Evolutionary conservation across 129 eudicot genomes (phyloP).

Genomic region (Artemisia tridentata): DNA sequence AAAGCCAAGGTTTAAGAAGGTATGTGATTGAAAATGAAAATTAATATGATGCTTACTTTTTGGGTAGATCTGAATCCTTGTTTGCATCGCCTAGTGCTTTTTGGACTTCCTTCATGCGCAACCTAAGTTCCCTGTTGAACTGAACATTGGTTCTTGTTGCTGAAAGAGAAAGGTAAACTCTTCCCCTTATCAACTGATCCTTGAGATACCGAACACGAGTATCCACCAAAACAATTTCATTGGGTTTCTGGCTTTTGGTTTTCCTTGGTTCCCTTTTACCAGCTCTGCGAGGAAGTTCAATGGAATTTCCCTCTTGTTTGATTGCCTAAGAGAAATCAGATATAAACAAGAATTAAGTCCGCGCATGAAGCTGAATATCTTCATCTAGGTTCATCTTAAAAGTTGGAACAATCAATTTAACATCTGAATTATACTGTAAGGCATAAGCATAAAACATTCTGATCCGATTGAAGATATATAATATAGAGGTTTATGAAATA

Average conservation of each 20-base stretch:
- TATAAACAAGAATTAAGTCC: slow-evolving; percentile 15
- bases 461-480: background rate
- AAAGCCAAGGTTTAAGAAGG: background rate
- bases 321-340: slow-evolving; percentile 36
- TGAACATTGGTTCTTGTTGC: slow-evolving; percentile 76
- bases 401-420: background rate
- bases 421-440: background rate
- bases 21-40: background rate
- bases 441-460: background rate
- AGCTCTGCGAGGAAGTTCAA: slow-evolving; percentile 31
- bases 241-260: slow-evolving; percentile 45
- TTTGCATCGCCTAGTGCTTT: slow-evolving; percentile 85
- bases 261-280: slow-evolving; percentile 35
- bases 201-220: slow-evolving; percentile 73
- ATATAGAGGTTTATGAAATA: background rate
- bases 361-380: background rate
- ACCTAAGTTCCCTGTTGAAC: slow-evolving; percentile 78
- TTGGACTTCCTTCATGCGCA: slow-evolving; percentile 77
- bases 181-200: slow-evolving; percentile 77
- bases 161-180: slow-evolving; percentile 76
- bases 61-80: slow-evolving; percentile 81
- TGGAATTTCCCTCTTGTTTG: slow-evolving; percentile 30
- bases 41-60: slow-evolving; percentile 41
- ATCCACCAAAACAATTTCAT: slow-evolving; percentile 41
- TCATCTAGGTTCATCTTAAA: background rate